These are phyloP conservation scores for Venturia oleaginea DNA, from an alignment of 2,329 filamentous ascomycete species.

Conservation along the genomic window DNA sequence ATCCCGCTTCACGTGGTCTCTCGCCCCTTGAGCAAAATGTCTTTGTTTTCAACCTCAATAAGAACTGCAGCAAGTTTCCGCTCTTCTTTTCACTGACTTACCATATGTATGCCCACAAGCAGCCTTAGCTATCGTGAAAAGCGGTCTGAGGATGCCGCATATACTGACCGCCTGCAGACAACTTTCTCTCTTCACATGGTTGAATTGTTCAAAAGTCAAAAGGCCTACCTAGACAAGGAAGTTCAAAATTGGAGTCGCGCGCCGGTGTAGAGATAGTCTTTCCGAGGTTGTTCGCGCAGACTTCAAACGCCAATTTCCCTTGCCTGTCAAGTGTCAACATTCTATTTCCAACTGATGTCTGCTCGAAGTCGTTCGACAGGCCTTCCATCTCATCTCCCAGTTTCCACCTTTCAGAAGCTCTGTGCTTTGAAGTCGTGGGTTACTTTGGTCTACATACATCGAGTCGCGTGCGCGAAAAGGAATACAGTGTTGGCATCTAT, in stretches of 20 bases:
- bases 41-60: neutral
- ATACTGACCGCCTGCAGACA: neutral
- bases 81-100: neutral
- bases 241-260: neutral
- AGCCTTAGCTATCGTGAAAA: neutral
- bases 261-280: neutral
- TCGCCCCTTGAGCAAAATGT: too few relatives aligned
- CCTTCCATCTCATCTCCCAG: neutral
- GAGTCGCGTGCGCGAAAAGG: neutral
- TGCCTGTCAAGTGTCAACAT: neutral
- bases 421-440: neutral
- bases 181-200: neutral
- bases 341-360: neutral
- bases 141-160: neutral
- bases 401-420: neutral
- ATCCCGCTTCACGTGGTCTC: neutral
- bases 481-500: too few relatives aligned
- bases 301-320: neutral
- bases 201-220: neutral
- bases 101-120: neutral
- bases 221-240: neutral
- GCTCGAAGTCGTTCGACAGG: neutral
- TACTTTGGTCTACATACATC: neutral
- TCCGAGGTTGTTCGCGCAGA: neutral
- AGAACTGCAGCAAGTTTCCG: neutral